These are phyloP conservation scores for Phytophthora meadii DNA, from an alignment of 352 stramenopile genomes.

Conservation along the genomic window DNA sequence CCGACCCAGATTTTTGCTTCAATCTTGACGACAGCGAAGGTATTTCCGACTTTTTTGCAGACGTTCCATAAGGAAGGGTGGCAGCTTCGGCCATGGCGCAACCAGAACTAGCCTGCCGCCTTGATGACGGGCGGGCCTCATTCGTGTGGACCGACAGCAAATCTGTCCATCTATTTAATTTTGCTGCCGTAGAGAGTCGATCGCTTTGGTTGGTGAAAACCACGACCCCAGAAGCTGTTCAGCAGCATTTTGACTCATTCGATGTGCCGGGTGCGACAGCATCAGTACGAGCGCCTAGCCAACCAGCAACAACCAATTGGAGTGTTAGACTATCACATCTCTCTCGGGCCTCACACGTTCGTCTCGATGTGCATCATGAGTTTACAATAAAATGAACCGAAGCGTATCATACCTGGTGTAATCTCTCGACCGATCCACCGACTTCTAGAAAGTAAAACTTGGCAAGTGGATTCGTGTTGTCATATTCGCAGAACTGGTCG, in stretches of 20 bases:
- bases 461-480: conserved; percentile 47
- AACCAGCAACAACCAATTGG: conserved; percentile 26
- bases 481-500: conserved; percentile 55
- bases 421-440: conserved; percentile 51
- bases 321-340: conserved; percentile 19
- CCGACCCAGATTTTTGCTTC: conserved; percentile 90
- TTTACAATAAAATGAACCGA: conserved; percentile 33
- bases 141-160: conserved; percentile 21
- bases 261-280: conserved; percentile 59
- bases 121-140: conserved; percentile 12
- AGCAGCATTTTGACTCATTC: conserved; percentile 50
- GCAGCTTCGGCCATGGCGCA: conserved; percentile 8
- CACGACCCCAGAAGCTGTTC: conserved; percentile 50
- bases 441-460: conserved; percentile 66
- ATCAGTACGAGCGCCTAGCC: conserved; percentile 53
- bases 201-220: conserved; percentile 38
- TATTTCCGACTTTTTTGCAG: conserved; percentile 89
- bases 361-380: conserved; percentile 25
- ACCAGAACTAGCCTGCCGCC: conserved; percentile 12
- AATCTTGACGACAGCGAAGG: conserved; percentile 89
- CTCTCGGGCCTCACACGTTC: conserved; percentile 4
- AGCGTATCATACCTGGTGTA: conserved; percentile 53
- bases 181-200: conserved; percentile 37
- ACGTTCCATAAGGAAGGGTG: conserved; percentile 58
- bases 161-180: conserved; percentile 48